Percentiles rank a stretch among this genome's conserved stretches.
These are phyloP conservation scores for Suillus lakei DNA, from an alignment of 768 basidiomycete genomes.

Conservation along the genomic window DNA sequence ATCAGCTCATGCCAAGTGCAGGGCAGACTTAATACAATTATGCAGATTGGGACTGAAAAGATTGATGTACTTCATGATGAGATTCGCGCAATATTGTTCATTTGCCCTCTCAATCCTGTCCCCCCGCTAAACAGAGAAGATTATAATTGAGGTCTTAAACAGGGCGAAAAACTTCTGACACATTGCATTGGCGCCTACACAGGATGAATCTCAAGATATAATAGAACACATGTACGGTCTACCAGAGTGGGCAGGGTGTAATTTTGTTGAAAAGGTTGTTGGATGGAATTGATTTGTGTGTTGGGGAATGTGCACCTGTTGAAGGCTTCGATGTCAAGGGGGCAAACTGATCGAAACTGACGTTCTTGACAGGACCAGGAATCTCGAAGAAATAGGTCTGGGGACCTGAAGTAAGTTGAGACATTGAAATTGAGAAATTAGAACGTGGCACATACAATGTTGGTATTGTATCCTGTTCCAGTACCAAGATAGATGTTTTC, in stretches of 20 bases:
- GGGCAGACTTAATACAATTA: too few species aligned
- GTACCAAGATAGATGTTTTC: slow-evolving; percentile 58
- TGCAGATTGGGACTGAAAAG: too few species aligned
- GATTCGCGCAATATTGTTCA: too few species aligned
- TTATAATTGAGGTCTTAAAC: too few species aligned
- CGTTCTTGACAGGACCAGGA: slow-evolving; percentile 27
- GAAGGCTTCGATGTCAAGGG: slow-evolving; percentile 40
- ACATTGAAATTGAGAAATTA: slow-evolving; percentile 2
- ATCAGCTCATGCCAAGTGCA: too few species aligned
- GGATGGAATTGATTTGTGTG: neutral
- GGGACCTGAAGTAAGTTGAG: slow-evolving; percentile 41
- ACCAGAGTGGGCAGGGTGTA: neutral
- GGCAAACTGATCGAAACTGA: slow-evolving; percentile 26
- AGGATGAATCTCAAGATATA: too few species aligned
- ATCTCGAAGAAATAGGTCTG: slow-evolving; percentile 46
- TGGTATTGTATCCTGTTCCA: slow-evolving; percentile 55
- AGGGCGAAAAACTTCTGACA: too few species aligned
- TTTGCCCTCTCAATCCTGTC: too few species aligned
- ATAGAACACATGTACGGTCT: neutral
- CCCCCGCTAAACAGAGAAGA: too few species aligned
- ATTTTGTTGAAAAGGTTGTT: neutral
- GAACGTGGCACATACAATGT: slow-evolving; percentile 47
- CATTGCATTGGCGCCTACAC: too few species aligned
- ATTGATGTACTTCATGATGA: too few species aligned
- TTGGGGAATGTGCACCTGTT: slow-evolving; percentile 26